Evolutionary conservation across 2,329 filamentous ascomycete genomes (phyloP), one percentile per base, ranked within the genome.

Genomic region (Curvularia sp.): DNA sequence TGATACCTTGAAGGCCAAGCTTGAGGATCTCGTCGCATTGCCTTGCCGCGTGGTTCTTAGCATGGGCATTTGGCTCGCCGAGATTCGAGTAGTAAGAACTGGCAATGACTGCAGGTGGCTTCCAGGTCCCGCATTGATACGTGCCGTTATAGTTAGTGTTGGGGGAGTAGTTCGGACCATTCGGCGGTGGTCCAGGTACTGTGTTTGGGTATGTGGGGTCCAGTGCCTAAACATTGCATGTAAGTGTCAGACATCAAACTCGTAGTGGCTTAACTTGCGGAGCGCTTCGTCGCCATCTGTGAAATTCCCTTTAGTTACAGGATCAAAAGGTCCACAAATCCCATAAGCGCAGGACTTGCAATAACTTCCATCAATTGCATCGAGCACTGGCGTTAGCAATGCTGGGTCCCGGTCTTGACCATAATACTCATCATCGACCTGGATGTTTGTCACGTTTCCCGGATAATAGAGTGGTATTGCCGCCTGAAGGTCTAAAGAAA

Each of bases 381-480:
- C 44, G 8, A 33, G 44, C 28, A 48, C 3, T 33, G 26, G 15
- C n/a, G 44, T 48, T 15, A 48, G n/a, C 28, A 48, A 13, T 47
- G 44, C 26, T 1, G n/a, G 44, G 15, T 47, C 26, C 15, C 44
- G 24, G 26, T 47, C 44, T 47, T 47, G 26, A 12, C 4, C 44
- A 48, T 48, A 48, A 20, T 48, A 48, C n/a, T 48, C 44, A 22
- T 33, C 28, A 33, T 48, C 28, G 20, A 33, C n/a, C n/a, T 48
- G 44, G 30, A 48, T 33, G 28, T 48, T 48, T 31, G 26, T 33
- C 28, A 48, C 44, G 10, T 33, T 48, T 8, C 44, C 28, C 1
- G 44, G 28, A 48, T 48, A 33, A 12, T 48, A 48, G 10, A 48
- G 44, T 22, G 44, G 44, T 1, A 48, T 48, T 10, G 44, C 13